Evolutionary conservation across 140 eudicot species (phyloP).

Genomic region (Artemisia princeps): DNA sequence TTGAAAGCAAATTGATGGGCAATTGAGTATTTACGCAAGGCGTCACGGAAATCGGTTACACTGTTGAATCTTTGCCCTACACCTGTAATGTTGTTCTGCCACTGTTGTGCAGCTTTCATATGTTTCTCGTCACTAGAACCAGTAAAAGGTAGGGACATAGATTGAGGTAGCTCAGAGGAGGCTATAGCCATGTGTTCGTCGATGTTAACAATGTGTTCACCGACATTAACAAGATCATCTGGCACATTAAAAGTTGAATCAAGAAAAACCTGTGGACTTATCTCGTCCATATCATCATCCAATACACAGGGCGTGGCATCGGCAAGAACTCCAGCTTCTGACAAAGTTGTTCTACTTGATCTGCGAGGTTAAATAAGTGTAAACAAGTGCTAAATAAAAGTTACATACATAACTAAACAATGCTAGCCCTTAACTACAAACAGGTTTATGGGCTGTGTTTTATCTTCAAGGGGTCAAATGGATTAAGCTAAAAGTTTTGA

Average conservation of each 20-base stretch:
- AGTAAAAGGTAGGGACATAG: slow-evolving; percentile 23
- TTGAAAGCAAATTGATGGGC: slow-evolving; percentile 75
- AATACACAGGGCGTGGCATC: slow-evolving; percentile 57
- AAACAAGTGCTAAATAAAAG: background rate
- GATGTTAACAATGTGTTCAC: slow-evolving; percentile 27
- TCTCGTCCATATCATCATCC: slow-evolving; percentile 57
- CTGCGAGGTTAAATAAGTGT: slow-evolving; percentile 43
- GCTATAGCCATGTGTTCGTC: slow-evolving; percentile 31
- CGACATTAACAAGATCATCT: slow-evolving; percentile 34
- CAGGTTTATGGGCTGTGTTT: background rate
- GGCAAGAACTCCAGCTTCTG: slow-evolving; percentile 59
- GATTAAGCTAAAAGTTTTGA: background rate
- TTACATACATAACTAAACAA: background rate
- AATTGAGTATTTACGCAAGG: slow-evolving; percentile 74
- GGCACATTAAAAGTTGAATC: slow-evolving; percentile 58
- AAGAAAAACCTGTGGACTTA: slow-evolving; percentile 48
- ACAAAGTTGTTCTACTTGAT: slow-evolving; percentile 91
- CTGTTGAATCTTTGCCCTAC: slow-evolving; percentile 84
- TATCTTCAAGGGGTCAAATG: background rate
- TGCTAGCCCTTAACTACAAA: background rate
- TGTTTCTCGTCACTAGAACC: slow-evolving; percentile 52
- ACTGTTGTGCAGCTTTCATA: slow-evolving; percentile 64
- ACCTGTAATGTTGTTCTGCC: slow-evolving; percentile 89
- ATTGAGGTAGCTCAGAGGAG: slow-evolving; percentile 29
- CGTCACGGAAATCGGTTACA: slow-evolving; percentile 79